Evolutionary conservation across 768 basidiomycete species (phyloP), one percentile per base, ranked within the genome.

Genomic region (Fibroporia radiculosa): DNA sequence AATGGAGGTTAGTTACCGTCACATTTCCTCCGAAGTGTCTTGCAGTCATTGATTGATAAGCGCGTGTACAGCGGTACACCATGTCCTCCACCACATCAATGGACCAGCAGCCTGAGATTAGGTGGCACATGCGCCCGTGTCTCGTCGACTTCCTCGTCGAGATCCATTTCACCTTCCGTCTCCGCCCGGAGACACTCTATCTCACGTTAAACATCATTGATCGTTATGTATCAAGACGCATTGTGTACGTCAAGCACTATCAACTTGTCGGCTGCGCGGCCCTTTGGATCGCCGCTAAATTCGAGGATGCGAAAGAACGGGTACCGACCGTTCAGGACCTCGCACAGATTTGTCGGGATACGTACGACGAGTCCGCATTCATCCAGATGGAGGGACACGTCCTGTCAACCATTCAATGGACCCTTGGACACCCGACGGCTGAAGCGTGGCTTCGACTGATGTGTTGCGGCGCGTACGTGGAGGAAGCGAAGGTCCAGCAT

Each of bases 341-440:
- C 43, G 84, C 83, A 34, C 84, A 92, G 60, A 92, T 96, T 63
- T 98, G 96, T 69, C 91, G 86, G 58, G 84, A 93, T 59, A 91
- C 92, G 2, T 98, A 98, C 64, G 93, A 97, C 62, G 93, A 95
- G 64, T 84, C 85, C 3, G 95, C 95, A 1, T 99, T 99, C 66
- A 84, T 97, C 49, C 96, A 99, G 67, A 97, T 99, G 96, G 96
- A 99, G 64, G 86, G 88, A 4, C 96, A 99, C 59, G 89, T 99
- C 41, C 77, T 99, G 31, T 80, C 85, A 16, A 99, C 96, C 14
- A 95, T 98, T 55, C 84, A 92, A 53, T 99, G 96, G 96, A 80
- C 79, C 29, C 75, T 98, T 40, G 96, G 96, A 7, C 95, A 98
- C 60, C 96, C 96, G 12, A 96, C 96, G 1, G 93, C 96, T 6